These are phyloP conservation scores for Trichoderma sp. DNA, from an alignment of 2,329 filamentous ascomycete species.

Conservation along the genomic window DNA sequence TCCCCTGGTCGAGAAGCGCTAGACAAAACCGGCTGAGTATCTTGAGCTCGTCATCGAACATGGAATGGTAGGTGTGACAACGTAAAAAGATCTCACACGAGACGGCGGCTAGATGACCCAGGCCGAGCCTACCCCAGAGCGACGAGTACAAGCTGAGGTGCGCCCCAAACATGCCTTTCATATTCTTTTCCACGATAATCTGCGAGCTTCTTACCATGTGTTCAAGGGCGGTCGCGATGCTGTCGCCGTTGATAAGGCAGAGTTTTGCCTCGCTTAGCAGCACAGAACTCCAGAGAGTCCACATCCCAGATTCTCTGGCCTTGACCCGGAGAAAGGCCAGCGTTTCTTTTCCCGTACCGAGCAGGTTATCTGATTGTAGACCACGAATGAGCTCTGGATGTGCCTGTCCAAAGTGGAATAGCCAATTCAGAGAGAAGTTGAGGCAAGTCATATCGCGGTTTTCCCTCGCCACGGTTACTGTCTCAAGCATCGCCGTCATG, in stretches of 20 bases:
- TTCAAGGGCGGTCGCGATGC: conserved; percentile 67
- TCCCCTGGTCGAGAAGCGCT: conserved; percentile 62
- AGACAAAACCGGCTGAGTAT: conserved; percentile 70
- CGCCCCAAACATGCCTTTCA: conserved; percentile 71
- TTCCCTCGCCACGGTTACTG: conserved; percentile 90
- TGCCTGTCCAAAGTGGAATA: conserved; percentile 89
- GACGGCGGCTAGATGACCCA: conserved; percentile 54
- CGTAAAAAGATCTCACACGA: conserved; percentile 74
- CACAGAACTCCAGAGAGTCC: conserved; percentile 79
- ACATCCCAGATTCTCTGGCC: conserved; percentile 84
- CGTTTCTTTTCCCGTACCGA: conserved; percentile 78
- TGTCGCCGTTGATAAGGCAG: conserved; percentile 69
- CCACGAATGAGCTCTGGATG: conserved; percentile 74
- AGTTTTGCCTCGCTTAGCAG: conserved; percentile 85
- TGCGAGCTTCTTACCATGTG: conserved; percentile 81
- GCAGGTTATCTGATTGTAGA: conserved; percentile 69
- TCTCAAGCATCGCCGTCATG: conserved; percentile 91
- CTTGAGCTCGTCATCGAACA: conserved; percentile 77
- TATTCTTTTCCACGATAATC: conserved; percentile 74
- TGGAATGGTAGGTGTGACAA: conserved; percentile 61
- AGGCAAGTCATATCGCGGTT: conserved; percentile 90
- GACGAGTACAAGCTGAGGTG: conserved; percentile 72
- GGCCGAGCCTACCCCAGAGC: conserved; percentile 75
- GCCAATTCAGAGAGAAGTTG: conserved; percentile 94
- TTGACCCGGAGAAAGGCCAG: conserved; percentile 82